These are phyloP conservation scores for Tolypocladium cylindrosporum DNA, from an alignment of 2,329 filamentous ascomycete genomes.

Conservation along the genomic window DNA sequence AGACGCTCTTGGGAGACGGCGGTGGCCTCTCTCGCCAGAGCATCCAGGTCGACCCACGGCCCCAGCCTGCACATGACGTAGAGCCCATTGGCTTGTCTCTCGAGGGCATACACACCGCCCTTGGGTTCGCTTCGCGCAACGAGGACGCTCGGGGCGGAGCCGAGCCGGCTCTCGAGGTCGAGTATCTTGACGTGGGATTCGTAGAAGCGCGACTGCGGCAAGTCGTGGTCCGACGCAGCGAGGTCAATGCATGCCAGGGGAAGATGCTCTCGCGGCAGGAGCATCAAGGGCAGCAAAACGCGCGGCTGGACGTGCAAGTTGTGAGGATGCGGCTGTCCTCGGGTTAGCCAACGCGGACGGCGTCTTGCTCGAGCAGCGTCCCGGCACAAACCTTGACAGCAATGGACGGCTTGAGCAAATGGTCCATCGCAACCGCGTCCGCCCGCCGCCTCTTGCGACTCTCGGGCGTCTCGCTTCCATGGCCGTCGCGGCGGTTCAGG, in stretches of 20 bases:
- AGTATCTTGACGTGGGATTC: conserved; percentile 53
- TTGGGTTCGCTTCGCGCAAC: conserved; percentile 50
- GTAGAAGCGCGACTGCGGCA: conserved; percentile 45
- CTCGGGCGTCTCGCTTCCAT: conserved; percentile 12
- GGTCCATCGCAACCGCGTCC: conserved; percentile 32
- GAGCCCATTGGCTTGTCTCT: conserved; percentile 49
- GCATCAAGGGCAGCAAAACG: conserved; percentile 48
- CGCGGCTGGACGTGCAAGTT: conserved; percentile 42
- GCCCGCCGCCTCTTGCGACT: conserved; percentile 25
- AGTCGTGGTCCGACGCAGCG: conserved; percentile 35
- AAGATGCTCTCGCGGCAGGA: conserved; percentile 51
- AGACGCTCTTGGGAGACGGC: conserved; percentile 21
- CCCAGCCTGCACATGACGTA: conserved; percentile 63
- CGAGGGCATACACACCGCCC: conserved; percentile 49
- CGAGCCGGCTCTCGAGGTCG: conserved; percentile 52
- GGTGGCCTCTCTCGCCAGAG: conserved; percentile 40
- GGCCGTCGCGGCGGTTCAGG: conserved; percentile 23
- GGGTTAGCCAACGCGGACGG: conserved; percentile 8
- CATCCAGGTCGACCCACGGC: conserved; percentile 51
- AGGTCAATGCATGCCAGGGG: conserved; percentile 54
- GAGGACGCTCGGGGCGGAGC: conserved; percentile 43
- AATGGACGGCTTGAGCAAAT: conserved; percentile 41
- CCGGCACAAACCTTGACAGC: conserved; percentile 35
- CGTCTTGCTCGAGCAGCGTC: neutral
- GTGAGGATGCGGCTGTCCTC: conserved; percentile 42